Base-by-base conservation (phyloP, 345 rosid species). In the Rhodamnia argentea region DNA sequence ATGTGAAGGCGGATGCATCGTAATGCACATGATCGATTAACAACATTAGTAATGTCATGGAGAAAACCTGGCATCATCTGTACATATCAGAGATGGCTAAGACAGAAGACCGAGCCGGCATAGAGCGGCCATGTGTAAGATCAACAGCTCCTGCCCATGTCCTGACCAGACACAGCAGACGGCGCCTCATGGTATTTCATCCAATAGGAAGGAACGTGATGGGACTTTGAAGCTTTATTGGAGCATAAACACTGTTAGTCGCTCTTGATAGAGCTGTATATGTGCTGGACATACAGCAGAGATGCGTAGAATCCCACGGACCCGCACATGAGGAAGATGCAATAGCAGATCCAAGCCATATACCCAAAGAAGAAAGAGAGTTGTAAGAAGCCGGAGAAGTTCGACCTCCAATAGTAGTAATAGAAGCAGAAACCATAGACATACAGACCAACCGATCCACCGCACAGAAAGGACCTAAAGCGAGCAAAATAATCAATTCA, bases 351-450 rank as follows among this genome's bases (percentile, higher is more conserved):
- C 91, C 97, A 95, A 60, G 96, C 96, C 98, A 94, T 94, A 90
- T 95, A 95, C 26, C 96, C 96, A 47, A 94, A 95, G 95, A 94
- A 95, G 90, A 94, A 95, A 1, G 98, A 93, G 50, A 95, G 94
- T 88, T 94, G 96, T 94, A 95, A 92, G 91, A 95, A 94, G 64
- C 98, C 96, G 0, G 98, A 94, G 95, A 94, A 93, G 84, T 94
- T 92, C 5, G 97, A 92, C 51, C 94, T 87, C 4, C 96, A 93
- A 52, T 92, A 89, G 91, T 90, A 94, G 85, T 93, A 94, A 83
- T 91, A 94, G 88, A 94, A 87, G 92, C 96, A 94, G 86, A 93
- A 95, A 0, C 93, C 95, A 70, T 93, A 94, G 59, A 94, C 92
- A 54, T 93, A 94, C 62, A 91, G 83, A 82, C 98, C 95, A 29